Evolutionary conservation across 129 eudicot genomes (phyloP).

Genomic region (Artemisia tridentata): DNA sequence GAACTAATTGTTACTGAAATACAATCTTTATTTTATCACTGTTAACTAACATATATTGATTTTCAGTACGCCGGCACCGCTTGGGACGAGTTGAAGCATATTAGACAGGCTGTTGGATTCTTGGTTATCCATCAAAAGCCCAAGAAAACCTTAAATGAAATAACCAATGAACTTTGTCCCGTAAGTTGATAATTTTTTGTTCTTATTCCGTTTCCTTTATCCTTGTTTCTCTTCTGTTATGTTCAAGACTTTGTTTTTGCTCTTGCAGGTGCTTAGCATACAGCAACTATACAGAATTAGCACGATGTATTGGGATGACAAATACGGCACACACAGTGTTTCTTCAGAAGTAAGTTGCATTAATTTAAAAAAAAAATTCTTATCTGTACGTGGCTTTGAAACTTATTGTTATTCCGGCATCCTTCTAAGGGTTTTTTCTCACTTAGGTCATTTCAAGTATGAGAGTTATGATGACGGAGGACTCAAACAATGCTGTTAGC

Average conservation of each 20-base stretch:
- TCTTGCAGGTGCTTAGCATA: conserved; percentile 79
- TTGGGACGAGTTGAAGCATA: conserved; percentile 95
- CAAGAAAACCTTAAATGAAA: conserved; percentile 79
- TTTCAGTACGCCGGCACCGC: conserved; percentile 86
- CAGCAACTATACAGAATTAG: conserved; percentile 90
- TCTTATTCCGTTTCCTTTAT: not conserved
- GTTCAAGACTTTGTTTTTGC: not conserved
- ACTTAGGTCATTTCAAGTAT: conserved; percentile 80
- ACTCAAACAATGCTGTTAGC: conserved; percentile 83
- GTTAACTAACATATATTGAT: conserved; percentile 14
- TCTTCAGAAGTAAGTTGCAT: conserved; percentile 76
- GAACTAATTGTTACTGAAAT: not conserved
- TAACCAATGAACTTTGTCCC: conserved; percentile 88
- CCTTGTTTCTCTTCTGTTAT: not conserved
- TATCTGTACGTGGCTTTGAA: conserved; percentile 2
- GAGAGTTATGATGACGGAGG: conserved; percentile 95
- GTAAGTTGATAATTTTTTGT: conserved; percentile 24
- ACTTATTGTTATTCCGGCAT: conserved; percentile 5
- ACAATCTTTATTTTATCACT: not conserved
- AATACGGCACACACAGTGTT: conserved; percentile 91
- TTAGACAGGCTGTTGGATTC: conserved; percentile 95
- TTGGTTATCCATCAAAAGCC: conserved; percentile 95
- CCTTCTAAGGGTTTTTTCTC: conserved; percentile 13
- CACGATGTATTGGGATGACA: conserved; percentile 97
- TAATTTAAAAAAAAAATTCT: not conserved